Conservation (phyloP, 1,139 yeast species). For the Nakaseomyces nivariensis region DNA sequence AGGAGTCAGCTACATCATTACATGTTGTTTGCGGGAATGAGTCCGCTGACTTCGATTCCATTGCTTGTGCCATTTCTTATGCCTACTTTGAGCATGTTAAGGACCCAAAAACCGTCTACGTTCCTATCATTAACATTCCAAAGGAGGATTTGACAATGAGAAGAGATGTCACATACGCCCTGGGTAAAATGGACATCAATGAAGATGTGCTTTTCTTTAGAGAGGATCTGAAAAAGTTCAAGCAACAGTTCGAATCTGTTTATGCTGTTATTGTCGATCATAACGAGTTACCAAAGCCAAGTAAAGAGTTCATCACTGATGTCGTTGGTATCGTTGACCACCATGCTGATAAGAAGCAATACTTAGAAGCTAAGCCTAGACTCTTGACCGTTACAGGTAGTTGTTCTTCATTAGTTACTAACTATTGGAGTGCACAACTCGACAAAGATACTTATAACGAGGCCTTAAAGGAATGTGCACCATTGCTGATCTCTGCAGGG, state of each 20-base stretch:
- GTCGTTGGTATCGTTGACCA: constrained; percentile 73
- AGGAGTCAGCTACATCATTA: constrained; percentile 15
- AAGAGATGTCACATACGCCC: constrained; percentile 54
- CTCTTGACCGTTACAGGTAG: constrained; percentile 57
- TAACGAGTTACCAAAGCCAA: constrained; percentile 54
- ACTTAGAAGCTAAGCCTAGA: constrained; percentile 41
- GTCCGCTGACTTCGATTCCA: constrained; percentile 80
- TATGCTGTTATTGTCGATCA: constrained; percentile 71
- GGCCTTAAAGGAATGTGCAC: constrained; percentile 32
- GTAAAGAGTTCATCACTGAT: constrained; percentile 26
- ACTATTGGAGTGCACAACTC: constrained; percentile 41
- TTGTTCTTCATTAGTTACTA: constrained; percentile 64
- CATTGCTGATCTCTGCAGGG: constrained; percentile 55
- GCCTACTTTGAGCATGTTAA: constrained; percentile 44
- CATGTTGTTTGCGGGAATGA: constrained; percentile 74
- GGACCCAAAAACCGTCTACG: constrained; percentile 22
- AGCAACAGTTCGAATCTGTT: constrained; percentile 18
- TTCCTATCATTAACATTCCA: constrained; percentile 71
- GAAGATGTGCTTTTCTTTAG: constrained; percentile 46
- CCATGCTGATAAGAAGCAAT: constrained; percentile 62
- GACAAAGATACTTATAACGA: constrained; percentile 10
- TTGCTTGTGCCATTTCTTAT: constrained; percentile 61
- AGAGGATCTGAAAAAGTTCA: constrained; percentile 45
- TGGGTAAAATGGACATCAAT: constrained; percentile 41
- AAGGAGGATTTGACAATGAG: constrained; percentile 55